Evolutionary conservation across 257 asterid genomes (phyloP).

Genomic region (Solanum chilense): DNA sequence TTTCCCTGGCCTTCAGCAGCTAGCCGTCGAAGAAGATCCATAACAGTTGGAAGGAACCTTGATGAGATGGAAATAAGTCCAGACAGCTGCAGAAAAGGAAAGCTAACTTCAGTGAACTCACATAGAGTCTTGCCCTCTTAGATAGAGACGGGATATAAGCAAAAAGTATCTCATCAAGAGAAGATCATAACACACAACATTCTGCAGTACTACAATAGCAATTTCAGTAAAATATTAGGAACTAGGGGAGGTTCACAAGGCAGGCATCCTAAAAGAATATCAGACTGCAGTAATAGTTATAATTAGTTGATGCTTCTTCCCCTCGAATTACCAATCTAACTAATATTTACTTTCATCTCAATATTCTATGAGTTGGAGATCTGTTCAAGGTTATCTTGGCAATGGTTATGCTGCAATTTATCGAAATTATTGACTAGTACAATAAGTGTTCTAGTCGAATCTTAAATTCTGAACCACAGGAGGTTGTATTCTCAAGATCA

Average conservation of each 20-base stretch:
- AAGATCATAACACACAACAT: background rate
- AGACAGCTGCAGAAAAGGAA: slow-evolving; percentile 18
- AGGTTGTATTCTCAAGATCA: background rate
- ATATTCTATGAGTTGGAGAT: background rate
- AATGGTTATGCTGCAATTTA: background rate
- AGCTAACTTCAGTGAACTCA: background rate
- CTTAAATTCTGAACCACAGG: background rate
- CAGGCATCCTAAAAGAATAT: background rate
- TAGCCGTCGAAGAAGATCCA: slow-evolving; percentile 30
- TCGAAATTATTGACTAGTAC: background rate
- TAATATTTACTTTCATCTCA: background rate
- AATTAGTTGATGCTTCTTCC: background rate
- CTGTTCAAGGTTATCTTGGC: background rate
- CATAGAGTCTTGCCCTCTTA: background rate
- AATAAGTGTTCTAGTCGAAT: background rate
- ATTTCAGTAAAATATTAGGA: background rate
- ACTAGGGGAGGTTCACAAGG: background rate
- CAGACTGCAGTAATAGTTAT: background rate
- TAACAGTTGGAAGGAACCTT: slow-evolving; percentile 34
- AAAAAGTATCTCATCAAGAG: background rate
- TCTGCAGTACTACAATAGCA: background rate
- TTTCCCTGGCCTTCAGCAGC: slow-evolving; percentile 17
- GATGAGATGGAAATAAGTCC: slow-evolving; percentile 33
- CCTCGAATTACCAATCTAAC: background rate
- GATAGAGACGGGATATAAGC: background rate